Evolutionary conservation across 2,329 filamentous ascomycete species (phyloP), one percentile per base, ranked within the genome.

Genomic region (Fusarium armeniacum): DNA sequence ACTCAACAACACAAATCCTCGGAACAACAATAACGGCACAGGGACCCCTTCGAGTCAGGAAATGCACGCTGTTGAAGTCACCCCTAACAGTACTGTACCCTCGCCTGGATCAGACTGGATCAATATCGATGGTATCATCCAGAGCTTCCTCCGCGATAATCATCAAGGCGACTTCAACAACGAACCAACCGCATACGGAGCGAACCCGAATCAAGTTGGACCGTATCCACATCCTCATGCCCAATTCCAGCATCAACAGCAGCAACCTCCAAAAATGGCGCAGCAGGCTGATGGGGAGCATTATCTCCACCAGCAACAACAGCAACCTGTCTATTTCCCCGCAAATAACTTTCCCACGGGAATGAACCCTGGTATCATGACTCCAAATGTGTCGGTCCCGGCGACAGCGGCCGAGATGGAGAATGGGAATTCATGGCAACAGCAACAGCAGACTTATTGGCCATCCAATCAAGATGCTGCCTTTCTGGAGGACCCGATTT

Each of bases 101-200:
- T 67, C 72, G 1, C 65, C 65, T 0, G 60, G 47, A 10, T 70
- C 72, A 16, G 74, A 74, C 15, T 76, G 73, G 72, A 68, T 78
- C 22, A 78, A 79, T 45, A 78, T 80, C 40, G 78, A 80, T 35
- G 76, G 73, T 3, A 80, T 80, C 50, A 79, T 80, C n/a, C 77
- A 78, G 47, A 78, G 75, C 44, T 80, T 80, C 47, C 54, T 77
- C 3, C 70, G 73, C 7, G 70, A 73, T 13, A 65, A 46, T 15
- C 44, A 46, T 3, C 44, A 46, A 16, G 28, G 67, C 20, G 72
- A 75, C 40, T 30, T 58, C n/a, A 62, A 62, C 7, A 28, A 11
- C 6, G 65, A 67, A 3, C 28, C 52, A 28, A 38, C 40, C 18
- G 30, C 40, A 7, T 63, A 63, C 51, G 45, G 62, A 30, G 18